Percentiles rank a stretch among this genome's conserved stretches.
These are phyloP conservation scores for Gossypium schwendimanii DNA, from an alignment of 441 rosid species.

Conservation along the genomic window DNA sequence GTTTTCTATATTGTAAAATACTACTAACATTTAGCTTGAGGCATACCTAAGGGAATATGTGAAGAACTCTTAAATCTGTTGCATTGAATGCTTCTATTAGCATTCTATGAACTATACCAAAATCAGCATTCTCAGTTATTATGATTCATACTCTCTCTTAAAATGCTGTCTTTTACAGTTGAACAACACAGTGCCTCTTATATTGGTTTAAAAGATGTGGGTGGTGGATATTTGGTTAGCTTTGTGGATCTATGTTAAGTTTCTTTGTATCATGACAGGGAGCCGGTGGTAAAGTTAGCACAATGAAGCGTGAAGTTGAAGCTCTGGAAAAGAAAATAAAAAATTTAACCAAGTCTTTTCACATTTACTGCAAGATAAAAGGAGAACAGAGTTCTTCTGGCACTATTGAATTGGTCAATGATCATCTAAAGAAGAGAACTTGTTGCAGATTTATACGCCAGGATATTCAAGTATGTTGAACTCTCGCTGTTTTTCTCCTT, in stretches of 20 bases:
- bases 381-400: slow-evolving; percentile 40
- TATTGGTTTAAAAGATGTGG: background rate
- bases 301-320: slow-evolving; percentile 45
- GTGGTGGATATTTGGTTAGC: background rate
- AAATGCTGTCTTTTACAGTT: background rate
- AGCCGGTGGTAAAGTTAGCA: slow-evolving; percentile 25
- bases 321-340: slow-evolving; percentile 46
- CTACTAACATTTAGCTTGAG: background rate
- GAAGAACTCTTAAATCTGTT: background rate
- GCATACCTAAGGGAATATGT: background rate
- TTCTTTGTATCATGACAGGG: slow-evolving; percentile 31
- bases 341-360: slow-evolving; percentile 38
- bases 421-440: slow-evolving; percentile 46
- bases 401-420: slow-evolving; percentile 37
- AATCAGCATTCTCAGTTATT: background rate
- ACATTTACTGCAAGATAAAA: slow-evolving; percentile 35
- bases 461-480: slow-evolving; percentile 53
- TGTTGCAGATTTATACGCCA: slow-evolving; percentile 46
- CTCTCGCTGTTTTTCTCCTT: slow-evolving; percentile 18
- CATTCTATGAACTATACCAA: background rate
- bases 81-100: background rate
- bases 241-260: slow-evolving; percentile 12
- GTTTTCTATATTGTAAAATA: background rate
- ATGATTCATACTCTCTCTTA: background rate
- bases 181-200: background rate